These are phyloP conservation scores for Boletus rubropictus DNA, from an alignment of 768 basidiomycete genomes.

Conservation along the genomic window DNA sequence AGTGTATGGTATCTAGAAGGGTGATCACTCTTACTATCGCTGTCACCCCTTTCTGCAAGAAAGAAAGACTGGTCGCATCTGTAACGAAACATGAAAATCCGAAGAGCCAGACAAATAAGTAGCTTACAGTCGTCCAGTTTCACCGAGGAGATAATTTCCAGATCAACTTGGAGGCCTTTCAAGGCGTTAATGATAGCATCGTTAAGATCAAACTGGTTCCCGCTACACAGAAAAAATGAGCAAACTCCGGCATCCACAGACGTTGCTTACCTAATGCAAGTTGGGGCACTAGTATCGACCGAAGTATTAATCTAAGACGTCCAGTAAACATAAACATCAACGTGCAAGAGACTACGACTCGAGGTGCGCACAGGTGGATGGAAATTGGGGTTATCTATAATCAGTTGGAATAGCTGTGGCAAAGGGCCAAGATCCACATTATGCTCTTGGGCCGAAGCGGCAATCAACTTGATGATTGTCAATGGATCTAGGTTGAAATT, in stretches of 20 bases:
- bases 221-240: constrained; percentile 35
- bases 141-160: constrained; percentile 47
- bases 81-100: constrained; percentile 1
- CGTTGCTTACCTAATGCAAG: constrained; percentile 49
- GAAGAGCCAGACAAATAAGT: background rate
- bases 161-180: constrained; percentile 51
- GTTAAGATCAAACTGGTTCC: constrained; percentile 56
- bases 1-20: background rate
- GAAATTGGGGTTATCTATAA: constrained; percentile 44
- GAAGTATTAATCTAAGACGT: constrained; percentile 45
- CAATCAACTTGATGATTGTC: constrained; percentile 54
- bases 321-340: background rate
- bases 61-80: constrained; percentile 53
- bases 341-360: background rate
- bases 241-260: background rate
- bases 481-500: constrained; percentile 59
- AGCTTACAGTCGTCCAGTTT: constrained; percentile 63
- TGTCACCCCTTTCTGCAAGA: constrained; percentile 52
- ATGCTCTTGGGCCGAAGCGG: constrained; percentile 45
- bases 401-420: constrained; percentile 47
- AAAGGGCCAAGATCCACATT: constrained; percentile 59
- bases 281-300: constrained; percentile 47
- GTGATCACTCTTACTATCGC: constrained; percentile 38
- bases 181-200: constrained; percentile 61
- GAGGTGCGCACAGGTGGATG: constrained; percentile 42